Percentiles rank a stretch among this genome's conserved stretches.
phyloP scores from a whole-genome alignment of 2,329 filamentous ascomycete species.

The Paradendryphiella salina region DNA sequence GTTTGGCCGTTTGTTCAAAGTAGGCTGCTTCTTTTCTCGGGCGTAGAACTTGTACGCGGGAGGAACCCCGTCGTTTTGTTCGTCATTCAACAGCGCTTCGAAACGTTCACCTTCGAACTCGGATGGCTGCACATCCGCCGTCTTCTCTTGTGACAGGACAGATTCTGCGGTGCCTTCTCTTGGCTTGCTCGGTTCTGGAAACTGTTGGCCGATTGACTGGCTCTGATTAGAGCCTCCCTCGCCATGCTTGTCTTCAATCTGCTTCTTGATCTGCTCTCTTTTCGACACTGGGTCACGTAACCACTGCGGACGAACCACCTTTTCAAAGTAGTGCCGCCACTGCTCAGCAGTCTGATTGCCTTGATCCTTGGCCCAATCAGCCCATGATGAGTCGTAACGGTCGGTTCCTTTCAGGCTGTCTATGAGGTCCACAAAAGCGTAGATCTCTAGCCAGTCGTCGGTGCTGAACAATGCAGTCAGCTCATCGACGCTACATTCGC shows the following conservation, averaged over 20 bases:
- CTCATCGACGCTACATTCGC: constrained; percentile 27
- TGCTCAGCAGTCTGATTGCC: constrained; percentile 32
- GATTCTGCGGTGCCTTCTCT: background rate
- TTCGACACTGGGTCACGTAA: constrained; percentile 30
- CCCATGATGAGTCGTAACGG: constrained; percentile 29
- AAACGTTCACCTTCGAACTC: constrained; percentile 17
- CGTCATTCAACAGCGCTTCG: constrained; percentile 15
- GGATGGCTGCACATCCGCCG: background rate
- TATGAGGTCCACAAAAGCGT: constrained; percentile 35
- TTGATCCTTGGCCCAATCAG: constrained; percentile 24
- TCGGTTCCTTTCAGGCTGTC: constrained; percentile 6
- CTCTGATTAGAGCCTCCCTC: constrained; percentile 5
- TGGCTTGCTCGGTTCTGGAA: constrained; percentile 6
- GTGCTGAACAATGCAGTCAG: constrained; percentile 26
- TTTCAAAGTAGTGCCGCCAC: constrained; percentile 44
- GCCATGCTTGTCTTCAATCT: constrained; percentile 16
- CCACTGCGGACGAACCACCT: constrained; percentile 41
- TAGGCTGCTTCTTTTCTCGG: constrained; percentile 14
- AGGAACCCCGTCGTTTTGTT: constrained; percentile 10
- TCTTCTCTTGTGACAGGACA: background rate
- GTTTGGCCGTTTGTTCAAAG: constrained; percentile 20
- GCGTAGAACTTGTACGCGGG: constrained; percentile 27
- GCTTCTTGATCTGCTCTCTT: constrained; percentile 26
- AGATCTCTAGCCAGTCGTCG: constrained; percentile 40
- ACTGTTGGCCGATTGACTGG: constrained; percentile 14